Conservation (phyloP, 345 rosid genomes). For the Pistacia vera region DNA sequence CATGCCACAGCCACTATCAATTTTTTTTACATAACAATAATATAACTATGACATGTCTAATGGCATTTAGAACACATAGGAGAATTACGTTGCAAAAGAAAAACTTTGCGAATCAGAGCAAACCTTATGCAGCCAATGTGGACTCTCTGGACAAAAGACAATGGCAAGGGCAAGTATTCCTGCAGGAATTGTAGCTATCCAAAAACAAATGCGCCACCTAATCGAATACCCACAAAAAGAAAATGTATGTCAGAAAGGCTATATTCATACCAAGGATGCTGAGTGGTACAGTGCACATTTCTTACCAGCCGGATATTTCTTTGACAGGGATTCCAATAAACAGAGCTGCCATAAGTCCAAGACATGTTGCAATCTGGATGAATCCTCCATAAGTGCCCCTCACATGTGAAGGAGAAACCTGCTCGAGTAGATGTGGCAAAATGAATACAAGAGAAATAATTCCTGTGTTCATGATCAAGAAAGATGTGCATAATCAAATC, state of each 20-base stretch:
- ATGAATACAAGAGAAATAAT: conserved; percentile 10
- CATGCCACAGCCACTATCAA: neutral
- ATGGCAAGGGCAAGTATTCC: conserved; percentile 74
- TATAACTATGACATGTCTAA: neutral
- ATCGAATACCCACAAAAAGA: conserved; percentile 9
- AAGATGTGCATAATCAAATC: neutral
- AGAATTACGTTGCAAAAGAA: neutral
- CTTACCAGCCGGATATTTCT: conserved; percentile 81
- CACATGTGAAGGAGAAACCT: conserved; percentile 93
- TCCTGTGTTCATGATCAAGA: conserved; percentile 9
- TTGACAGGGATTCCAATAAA: conserved; percentile 86
- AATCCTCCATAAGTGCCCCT: conserved; percentile 98
- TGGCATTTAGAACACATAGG: neutral
- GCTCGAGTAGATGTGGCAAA: conserved; percentile 23
- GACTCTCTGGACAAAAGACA: conserved; percentile 84
- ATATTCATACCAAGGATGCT: neutral
- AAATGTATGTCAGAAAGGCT: conserved; percentile 9
- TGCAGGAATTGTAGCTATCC: conserved; percentile 87
- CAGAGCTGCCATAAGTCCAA: conserved; percentile 87
- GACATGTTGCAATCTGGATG: conserved; percentile 92
- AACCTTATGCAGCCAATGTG: conserved; percentile 95
- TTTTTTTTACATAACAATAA: too few relatives aligned
- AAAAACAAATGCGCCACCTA: conserved; percentile 98
- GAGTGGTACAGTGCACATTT: conserved; percentile 3
- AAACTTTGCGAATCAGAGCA: conserved; percentile 15